These are phyloP conservation scores for Ammopiptanthus mongolicus DNA, from an alignment of 306 rosid species.

Conservation along the genomic window DNA sequence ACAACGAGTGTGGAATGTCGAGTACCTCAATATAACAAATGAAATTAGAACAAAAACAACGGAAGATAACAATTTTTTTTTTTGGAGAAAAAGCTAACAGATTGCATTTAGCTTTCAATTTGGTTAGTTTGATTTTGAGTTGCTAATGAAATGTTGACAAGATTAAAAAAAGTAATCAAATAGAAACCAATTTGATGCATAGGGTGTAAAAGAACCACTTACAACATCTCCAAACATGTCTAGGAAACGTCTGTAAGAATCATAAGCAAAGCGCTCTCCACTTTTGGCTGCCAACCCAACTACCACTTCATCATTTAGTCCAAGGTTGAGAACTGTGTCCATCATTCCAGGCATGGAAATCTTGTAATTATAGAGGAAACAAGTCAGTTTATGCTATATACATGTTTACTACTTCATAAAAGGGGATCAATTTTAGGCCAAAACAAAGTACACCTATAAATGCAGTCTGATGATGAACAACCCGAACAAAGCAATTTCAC, in stretches of 20 bases:
- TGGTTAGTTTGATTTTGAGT: neutral
- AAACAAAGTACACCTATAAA: neutral
- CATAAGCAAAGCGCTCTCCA: constrained; percentile 94
- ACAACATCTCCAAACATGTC: constrained; percentile 98
- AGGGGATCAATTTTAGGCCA: neutral
- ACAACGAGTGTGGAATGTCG: constrained; percentile 81
- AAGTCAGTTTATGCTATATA: neutral
- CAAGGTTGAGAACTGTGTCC: constrained; percentile 99
- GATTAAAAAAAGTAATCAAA: neutral
- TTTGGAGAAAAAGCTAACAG: neutral
- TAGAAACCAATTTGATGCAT: neutral
- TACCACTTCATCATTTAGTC: constrained; percentile 84
- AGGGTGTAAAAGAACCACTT: constrained; percentile 38
- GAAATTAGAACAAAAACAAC: constrained; percentile 13
- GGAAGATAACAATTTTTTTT: neutral
- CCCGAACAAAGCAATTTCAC: neutral
- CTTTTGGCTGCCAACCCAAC: constrained; percentile 85
- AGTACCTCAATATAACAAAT: constrained; percentile 53
- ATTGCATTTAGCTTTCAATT: neutral
- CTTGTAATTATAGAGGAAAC: constrained; percentile 30
- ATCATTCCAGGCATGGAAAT: constrained; percentile 99
- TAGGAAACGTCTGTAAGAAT: constrained; percentile 88
- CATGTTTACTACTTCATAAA: neutral
- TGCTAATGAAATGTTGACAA: neutral
- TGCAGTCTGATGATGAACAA: neutral